Evolutionary conservation across 1,139 yeast genomes (phyloP), one percentile per base, ranked within the genome.

Genomic region (Starmera stellimalicola): DNA sequence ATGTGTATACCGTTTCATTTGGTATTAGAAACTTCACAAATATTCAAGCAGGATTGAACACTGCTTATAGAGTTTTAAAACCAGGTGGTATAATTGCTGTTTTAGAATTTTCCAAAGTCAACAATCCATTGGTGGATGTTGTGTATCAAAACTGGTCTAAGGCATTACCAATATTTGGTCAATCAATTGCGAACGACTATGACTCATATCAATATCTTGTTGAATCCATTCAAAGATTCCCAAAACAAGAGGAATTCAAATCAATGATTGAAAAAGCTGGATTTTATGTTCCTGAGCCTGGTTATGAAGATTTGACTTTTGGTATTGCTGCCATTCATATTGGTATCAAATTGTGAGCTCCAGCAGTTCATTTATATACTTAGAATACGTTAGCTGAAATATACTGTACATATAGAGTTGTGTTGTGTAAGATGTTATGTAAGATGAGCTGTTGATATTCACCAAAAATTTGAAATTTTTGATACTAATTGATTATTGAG

Each of bases 61-160:
- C 96, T 18, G 98, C 98, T 24, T 83, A 88, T 63, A 73, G 99
- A 49, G 94, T 88, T 20, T 71, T 91, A 53, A 84, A 81, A 58
- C 98, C 96, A n/a, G 98, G 99, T 52, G 99, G 99, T 51, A 84
- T 93, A 33, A 93, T 91, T 57, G 95, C 95, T 26, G 88, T 97
- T 59, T 70, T 91, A 40, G 99, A 91, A 58, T 91, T 91, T 53
- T 80, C 94, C 38, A 91, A 87, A 54, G 96, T 93, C 38, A 82
- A 83, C 37, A 82, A 85, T 55, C 77, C 84, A 18, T 53, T 79
- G 11, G 61, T 93, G 35, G 91, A 83, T 52, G 65, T 75, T 39
- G 63, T 77, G 22, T 91, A 91, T 63, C 87, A 82, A 53, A 78
- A 87, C 27, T 93, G 94, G 69, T 83, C 95, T 11, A 81, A 85